Conservation (phyloP, 371 early-diverging fungal genomes). For the Batrachochytrium dendrobatidis region DNA sequence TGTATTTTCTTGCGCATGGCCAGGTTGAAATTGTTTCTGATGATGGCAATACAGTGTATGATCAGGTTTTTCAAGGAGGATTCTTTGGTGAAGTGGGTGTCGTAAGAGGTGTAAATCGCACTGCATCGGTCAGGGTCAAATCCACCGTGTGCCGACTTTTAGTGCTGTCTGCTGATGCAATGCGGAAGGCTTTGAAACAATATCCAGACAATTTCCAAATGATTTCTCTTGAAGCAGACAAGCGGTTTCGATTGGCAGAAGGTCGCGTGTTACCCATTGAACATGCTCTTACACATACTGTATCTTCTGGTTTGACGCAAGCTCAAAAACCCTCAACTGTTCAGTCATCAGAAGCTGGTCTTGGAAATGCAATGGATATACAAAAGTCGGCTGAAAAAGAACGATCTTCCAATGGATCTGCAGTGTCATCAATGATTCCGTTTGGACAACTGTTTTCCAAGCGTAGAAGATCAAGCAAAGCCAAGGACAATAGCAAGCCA, state of each 20-base stretch:
- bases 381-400: background rate
- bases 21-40: conserved; percentile 29
- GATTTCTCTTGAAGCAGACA: conserved; percentile 35
- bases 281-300: conserved; percentile 8
- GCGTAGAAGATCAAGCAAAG: no score
- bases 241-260: conserved; percentile 18
- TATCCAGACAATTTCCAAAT: conserved; percentile 35
- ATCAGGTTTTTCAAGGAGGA: conserved; percentile 25
- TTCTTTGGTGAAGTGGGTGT: conserved; percentile 46
- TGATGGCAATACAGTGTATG: conserved; percentile 25
- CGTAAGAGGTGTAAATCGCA: conserved; percentile 42
- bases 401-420: background rate
- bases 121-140: conserved; percentile 45
- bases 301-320: no score
- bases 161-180: conserved; percentile 24
- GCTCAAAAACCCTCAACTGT: no score
- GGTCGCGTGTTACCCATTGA: conserved; percentile 15
- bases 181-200: conserved; percentile 29
- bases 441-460: background rate
- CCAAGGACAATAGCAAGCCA: background rate
- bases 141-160: conserved; percentile 31
- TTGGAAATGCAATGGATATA: background rate
- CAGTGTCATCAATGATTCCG: no score
- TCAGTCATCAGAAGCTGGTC: background rate
- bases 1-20: conserved; percentile 36